These are phyloP conservation scores for Candida insectalens DNA, from an alignment of 805 yeast species.

Conservation along the genomic window DNA sequence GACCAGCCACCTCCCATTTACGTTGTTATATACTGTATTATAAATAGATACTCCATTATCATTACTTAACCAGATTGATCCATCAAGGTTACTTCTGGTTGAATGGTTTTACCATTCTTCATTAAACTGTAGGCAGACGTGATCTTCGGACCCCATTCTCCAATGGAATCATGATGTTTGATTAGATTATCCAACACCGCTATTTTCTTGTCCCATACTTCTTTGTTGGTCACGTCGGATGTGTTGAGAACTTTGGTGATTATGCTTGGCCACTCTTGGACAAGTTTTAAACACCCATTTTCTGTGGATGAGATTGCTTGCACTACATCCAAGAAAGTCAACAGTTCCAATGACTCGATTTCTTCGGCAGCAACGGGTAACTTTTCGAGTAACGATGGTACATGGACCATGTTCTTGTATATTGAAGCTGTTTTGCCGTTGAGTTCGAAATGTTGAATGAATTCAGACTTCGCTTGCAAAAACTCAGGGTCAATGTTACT, in stretches of 20 bases:
- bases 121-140: slow-evolving; percentile 9
- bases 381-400: slow-evolving; percentile 11
- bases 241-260: slow-evolving; percentile 19
- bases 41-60: background rate
- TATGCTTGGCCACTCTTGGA: slow-evolving; percentile 19
- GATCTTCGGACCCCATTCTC: slow-evolving; percentile 15
- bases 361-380: slow-evolving; percentile 10
- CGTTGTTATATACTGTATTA: background rate
- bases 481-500: slow-evolving; percentile 18
- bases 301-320: slow-evolving; percentile 11
- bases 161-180: slow-evolving; percentile 7
- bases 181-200: slow-evolving; percentile 11
- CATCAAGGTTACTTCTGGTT: slow-evolving; percentile 14
- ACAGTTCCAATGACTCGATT: slow-evolving; percentile 15
- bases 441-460: slow-evolving; percentile 13
- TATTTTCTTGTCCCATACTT: slow-evolving; percentile 14
- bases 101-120: slow-evolving; percentile 13
- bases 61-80: slow-evolving; percentile 9
- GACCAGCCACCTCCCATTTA: too few relatives aligned
- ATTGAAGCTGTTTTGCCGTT: slow-evolving; percentile 12
- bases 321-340: slow-evolving; percentile 17
- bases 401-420: slow-evolving; percentile 15
- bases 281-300: slow-evolving; percentile 16
- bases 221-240: slow-evolving; percentile 10
- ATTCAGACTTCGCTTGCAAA: slow-evolving; percentile 9